A percentile compares a stretch with the other conserved stretches of the same genome.
These are phyloP conservation scores for Radiomyces spectabilis DNA, from an alignment of 192 early-diverging fungal genomes.

Conservation along the genomic window DNA sequence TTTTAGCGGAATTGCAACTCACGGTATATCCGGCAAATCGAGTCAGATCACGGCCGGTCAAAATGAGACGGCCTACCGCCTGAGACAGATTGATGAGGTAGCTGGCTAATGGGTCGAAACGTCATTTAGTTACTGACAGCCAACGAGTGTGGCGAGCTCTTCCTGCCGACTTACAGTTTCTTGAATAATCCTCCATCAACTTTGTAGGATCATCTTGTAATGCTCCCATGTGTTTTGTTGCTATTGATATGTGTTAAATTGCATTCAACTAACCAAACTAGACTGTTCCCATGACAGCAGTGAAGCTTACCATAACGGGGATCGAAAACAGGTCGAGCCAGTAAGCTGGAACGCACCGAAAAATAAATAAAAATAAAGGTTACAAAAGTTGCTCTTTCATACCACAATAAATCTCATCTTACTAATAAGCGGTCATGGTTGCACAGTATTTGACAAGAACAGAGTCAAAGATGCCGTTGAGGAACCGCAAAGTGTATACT, in stretches of 20 bases:
- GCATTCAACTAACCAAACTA: no score
- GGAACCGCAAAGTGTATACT: conserved; percentile 50
- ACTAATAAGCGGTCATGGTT: conserved; percentile 62
- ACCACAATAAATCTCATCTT: conserved; percentile 17
- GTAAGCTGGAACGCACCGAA: conserved; percentile 26
- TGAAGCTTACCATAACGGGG: conserved; percentile 39
- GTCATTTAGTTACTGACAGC: no score
- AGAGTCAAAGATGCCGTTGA: conserved; percentile 56
- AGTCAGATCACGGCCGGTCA: conserved; percentile 57
- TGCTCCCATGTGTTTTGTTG: conserved; percentile 47
- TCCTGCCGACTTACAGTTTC: conserved; percentile 47
- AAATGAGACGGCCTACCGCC: conserved; percentile 52
- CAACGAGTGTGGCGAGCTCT: no score
- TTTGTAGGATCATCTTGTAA: conserved; percentile 43
- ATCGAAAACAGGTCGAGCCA: conserved; percentile 55
- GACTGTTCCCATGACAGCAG: not conserved
- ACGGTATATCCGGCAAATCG: conserved; percentile 57
- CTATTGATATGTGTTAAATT: conserved; percentile 12
- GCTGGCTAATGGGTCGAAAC: no score
- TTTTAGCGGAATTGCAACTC: not conserved
- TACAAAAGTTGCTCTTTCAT: not conserved
- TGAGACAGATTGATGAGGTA: conserved; percentile 59
- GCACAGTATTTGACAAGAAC: conserved; percentile 61
- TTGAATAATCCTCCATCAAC: conserved; percentile 53
- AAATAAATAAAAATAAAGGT: not conserved